Evolutionary conservation across 345 rosid species (phyloP), one percentile per base, ranked within the genome.

Genomic region (Syzygium grande): DNA sequence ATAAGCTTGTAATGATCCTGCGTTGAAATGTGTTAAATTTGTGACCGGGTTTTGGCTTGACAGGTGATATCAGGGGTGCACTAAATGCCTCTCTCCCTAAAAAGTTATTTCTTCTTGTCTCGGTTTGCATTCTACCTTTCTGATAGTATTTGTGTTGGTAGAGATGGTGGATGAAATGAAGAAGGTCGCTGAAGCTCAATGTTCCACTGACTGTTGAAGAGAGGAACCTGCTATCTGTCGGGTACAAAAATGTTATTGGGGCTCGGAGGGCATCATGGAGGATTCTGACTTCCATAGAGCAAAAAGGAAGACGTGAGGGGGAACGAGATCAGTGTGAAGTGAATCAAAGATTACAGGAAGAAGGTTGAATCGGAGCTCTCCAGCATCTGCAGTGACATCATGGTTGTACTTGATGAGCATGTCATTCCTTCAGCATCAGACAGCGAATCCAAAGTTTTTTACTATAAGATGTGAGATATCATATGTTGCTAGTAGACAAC

Each of bases 141-240:
- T 84, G 80, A 68, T 68, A 68, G 86, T 52, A 23, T 30, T 52
- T 84, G 86, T 52, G 58, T 84, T 27, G 85, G 80, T 89, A 91
- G 92, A 91, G 84, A 91, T 91, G 92, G 92, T 91, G 87, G 91
- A 91, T 59, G 90, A 91, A 14, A 91, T 91, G 92, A 91, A 91
- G 87, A 91, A 87, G 84, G 90, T 91, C 87, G 92, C 92, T n/a
- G 5, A 77, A 83, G 86, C 89, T 88, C 83, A 90, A 91, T 87
- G 91, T 89, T 84, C 91, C 89, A 46, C 84, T 91, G 88, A 91
- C 92, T 0, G 78, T 91, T 51, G 92, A 91, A 87, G 92, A 91
- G 89, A 88, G 92, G 10, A 91, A 89, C 87, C 83, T 91, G 87
- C 91, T 91, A 52, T 91, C 92, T 55, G 91, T 91, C 80, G 91